Base-by-base conservation (phyloP, 768 basidiomycete species). In the Trametes punicea region DNA sequence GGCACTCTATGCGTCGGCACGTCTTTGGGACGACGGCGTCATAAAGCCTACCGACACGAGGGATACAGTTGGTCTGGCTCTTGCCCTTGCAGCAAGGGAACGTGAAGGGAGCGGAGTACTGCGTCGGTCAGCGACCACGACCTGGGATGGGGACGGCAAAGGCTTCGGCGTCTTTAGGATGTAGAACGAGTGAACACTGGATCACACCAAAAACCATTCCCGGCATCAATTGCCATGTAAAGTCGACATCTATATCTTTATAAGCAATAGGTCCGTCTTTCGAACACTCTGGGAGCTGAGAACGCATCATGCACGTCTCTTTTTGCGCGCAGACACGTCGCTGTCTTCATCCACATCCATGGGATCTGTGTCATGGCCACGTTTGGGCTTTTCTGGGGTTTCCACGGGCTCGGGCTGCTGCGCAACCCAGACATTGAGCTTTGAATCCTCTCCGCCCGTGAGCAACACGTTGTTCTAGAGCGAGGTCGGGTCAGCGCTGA, bases 21-120 rank as follows among this genome's bases (percentile, higher is more conserved):
- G 92, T n/a, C 73, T 98, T 52, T 97, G 92, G 93, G 93, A 94
- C 65, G 91, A 94, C 62, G 91, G 91, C 2, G 88, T 97, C 54
- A 93, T 98, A 70, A 82, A 80, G 62, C 94, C 95, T 4, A 82
- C 82, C 8, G 93, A 97, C 65, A 97, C 94, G 0, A 77, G 94
- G 53, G 87, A 93, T 70, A 85, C 90, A 1, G 79, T 97, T 40
- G 95, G 93, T 5, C 77, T 98, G 5, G 89, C 85, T n/a, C 80
- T 98, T 7, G 88, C 87, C 9, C 75, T 98, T n/a, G 82, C 88
- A 46, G 80, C 79, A 25, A 75, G 82, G 59, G 73, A 74, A 61
- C 69, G 71, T 51, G 52, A 38, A 57, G 55, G 54, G 25, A 55
- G 60, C 2, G 38, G 54, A 18, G 46, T 56, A n/a, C 54, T 41